phyloP scores from a whole-genome alignment of 352 stramenopile species.

The Phytopythium aichiense region DNA sequence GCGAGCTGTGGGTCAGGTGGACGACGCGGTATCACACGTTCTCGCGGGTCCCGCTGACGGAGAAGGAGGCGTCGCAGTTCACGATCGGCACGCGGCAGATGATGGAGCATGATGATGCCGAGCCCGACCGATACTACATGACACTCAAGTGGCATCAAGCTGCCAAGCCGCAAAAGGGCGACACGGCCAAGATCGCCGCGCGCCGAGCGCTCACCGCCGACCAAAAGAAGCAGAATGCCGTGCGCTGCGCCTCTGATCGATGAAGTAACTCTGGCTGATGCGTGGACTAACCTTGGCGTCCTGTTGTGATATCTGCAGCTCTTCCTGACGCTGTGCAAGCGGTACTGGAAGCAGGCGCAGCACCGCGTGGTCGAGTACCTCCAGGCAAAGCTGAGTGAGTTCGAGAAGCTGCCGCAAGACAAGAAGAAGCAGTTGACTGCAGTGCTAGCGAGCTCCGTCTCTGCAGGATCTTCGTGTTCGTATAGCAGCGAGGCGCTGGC shows the following conservation, averaged over 20 bases:
- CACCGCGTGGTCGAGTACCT: constrained; percentile 68
- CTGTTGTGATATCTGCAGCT: constrained; percentile 18
- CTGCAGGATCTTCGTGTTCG: constrained; percentile 9
- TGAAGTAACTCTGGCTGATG: not conserved
- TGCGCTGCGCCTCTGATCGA: constrained; percentile 6
- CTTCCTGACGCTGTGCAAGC: constrained; percentile 69
- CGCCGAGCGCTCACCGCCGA: constrained; percentile 54
- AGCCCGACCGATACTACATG: constrained; percentile 57
- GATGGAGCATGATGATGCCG: constrained; percentile 64
- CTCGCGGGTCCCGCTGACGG: constrained; percentile 46
- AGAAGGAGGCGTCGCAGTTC: constrained; percentile 61
- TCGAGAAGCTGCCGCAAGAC: constrained; percentile 12
- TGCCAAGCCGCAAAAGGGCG: constrained; percentile 76
- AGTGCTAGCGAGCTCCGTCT: constrained; percentile 6
- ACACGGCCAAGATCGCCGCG: constrained; percentile 82
- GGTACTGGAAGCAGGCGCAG: constrained; percentile 70
- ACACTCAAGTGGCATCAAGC: constrained; percentile 84
- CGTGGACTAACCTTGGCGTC: not conserved
- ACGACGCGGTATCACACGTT: constrained; percentile 79
- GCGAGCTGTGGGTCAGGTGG: constrained; percentile 81
- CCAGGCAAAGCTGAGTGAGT: constrained; percentile 48
- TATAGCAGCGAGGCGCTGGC: constrained; percentile 13
- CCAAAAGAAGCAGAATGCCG: constrained; percentile 75
- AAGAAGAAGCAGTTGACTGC: constrained; percentile 14
- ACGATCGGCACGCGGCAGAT: constrained; percentile 74